Percentiles rank a stretch among this genome's conserved stretches.
Conservation (phyloP, 306 rosid species). For the Fragaria nilgerrensis region DNA sequence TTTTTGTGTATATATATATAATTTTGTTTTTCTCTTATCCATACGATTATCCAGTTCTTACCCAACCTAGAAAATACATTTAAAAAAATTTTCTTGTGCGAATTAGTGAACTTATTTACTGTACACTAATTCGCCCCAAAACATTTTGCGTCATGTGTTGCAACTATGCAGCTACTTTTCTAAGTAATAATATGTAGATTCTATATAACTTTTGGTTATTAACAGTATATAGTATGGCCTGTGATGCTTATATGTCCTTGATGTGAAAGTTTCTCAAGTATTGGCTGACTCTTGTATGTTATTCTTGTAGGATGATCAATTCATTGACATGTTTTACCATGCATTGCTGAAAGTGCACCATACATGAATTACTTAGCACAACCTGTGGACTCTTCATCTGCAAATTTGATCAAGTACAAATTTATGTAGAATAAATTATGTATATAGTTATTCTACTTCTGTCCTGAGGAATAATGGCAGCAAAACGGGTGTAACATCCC, state of each 20-base stretch:
- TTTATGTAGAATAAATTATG: slow-evolving; percentile 43
- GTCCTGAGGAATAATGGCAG: slow-evolving; percentile 24
- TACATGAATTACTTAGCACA: slow-evolving; percentile 34
- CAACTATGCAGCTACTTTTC: not conserved
- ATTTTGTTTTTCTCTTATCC: not conserved
- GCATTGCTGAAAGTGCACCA: slow-evolving; percentile 60
- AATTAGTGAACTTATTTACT: not conserved
- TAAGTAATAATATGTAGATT: not conserved
- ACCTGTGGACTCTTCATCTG: slow-evolving; percentile 9
- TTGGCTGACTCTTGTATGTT: slow-evolving; percentile 23
- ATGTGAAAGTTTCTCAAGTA: not conserved
- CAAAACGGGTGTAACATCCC: slow-evolving; percentile 10
- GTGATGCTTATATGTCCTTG: not conserved
- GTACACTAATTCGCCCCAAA: not conserved
- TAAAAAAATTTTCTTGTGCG: not conserved
- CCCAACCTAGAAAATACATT: not conserved
- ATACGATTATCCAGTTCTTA: not conserved
- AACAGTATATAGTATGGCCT: not conserved
- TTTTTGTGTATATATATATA: not conserved
- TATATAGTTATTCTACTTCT: slow-evolving; percentile 28
- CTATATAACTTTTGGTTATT: not conserved
- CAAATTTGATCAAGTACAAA: slow-evolving; percentile 26
- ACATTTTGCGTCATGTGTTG: not conserved
- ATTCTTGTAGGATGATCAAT: slow-evolving; percentile 70
- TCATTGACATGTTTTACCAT: slow-evolving; percentile 72